Evolutionary conservation across 352 stramenopile species (phyloP), one percentile per base, ranked within the genome.

Genomic region (Phytophthora europaea): DNA sequence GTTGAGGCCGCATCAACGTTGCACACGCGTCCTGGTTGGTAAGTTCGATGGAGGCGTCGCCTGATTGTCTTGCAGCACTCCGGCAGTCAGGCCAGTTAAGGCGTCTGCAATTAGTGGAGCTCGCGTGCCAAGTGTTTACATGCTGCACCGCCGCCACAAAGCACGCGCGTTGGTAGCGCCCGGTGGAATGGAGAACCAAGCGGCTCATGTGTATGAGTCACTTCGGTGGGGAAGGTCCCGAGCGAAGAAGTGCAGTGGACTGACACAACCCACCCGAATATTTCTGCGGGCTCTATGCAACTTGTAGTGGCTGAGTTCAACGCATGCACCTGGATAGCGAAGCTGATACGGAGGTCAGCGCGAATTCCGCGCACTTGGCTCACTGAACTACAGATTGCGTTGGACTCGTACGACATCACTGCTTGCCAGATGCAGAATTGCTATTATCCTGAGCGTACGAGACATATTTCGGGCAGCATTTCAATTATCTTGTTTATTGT

Each of bases 1-100:
- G 38, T 72, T 72, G 69, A 76, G 47, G 40, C 59, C 31, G 22
- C 28, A 12, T 33, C 15, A 13, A 28, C 69, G 20, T 67, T 75
- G 62, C 69, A 75, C 12, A 71, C 33, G 55, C 15, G 6, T 40
- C 53, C 9, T 61, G 34, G 16, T 33, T 51, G 36, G 56, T 8
- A 40, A 65, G 36, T 55, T 63, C 53, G 28, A 5, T 34, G 12
- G n/a, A 61, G 55, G 34, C 12, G 26, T 22, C 12, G 34, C 20
- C 48, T 12, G 18, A 48, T 48, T 60, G 33, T 60, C 54, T 31
- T 26, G 26, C 54, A 20, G 15, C 5, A 6, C 34, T 45, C 53
- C 13, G 47, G 47, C n/a, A n/a, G 57, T 64, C 40, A 56, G 47
- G 54, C 43, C 59, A 65, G 34, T 50, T 40, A 9, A 22, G 7